phyloP scores from a whole-genome alignment of 176 grass and related monocot species.

The Stipa capillata region DNA sequence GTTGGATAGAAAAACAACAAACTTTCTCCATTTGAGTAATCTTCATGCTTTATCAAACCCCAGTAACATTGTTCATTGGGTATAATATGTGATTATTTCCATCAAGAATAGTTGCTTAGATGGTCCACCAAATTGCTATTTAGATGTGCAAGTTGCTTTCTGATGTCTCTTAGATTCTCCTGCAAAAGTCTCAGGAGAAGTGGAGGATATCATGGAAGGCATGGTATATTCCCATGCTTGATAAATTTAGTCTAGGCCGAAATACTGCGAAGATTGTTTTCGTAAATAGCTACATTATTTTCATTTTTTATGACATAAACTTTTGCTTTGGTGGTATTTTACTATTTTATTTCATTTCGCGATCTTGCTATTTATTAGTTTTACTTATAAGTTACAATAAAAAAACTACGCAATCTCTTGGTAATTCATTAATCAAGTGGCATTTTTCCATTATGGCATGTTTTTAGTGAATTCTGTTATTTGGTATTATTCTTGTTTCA shows the following conservation, averaged over 20 bases:
- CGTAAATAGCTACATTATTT: neutral
- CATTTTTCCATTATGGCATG: neutral
- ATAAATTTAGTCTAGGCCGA: neutral
- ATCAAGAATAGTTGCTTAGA: neutral
- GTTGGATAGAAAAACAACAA: neutral
- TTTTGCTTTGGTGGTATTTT: neutral
- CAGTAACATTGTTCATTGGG: neutral
- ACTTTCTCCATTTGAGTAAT: slow-evolving; percentile 14
- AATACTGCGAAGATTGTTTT: neutral
- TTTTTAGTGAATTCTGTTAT: neutral
- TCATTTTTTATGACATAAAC: neutral
- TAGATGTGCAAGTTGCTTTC: slow-evolving; percentile 1
- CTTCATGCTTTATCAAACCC: neutral
- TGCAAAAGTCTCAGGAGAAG: slow-evolving; percentile 21
- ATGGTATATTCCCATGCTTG: slow-evolving; percentile 10
- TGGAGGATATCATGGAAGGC: slow-evolving; percentile 15
- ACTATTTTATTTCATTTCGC: neutral
- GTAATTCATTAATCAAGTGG: neutral
- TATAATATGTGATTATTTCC: neutral
- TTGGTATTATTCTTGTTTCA: neutral
- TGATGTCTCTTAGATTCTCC: slow-evolving; percentile 8
- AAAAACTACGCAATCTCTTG: neutral
- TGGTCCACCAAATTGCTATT: neutral
- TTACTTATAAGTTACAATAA: neutral
- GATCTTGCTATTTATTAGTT: neutral